These are phyloP conservation scores for Nakazawaea ishiwadae DNA, from an alignment of 805 yeast species.

Conservation along the genomic window DNA sequence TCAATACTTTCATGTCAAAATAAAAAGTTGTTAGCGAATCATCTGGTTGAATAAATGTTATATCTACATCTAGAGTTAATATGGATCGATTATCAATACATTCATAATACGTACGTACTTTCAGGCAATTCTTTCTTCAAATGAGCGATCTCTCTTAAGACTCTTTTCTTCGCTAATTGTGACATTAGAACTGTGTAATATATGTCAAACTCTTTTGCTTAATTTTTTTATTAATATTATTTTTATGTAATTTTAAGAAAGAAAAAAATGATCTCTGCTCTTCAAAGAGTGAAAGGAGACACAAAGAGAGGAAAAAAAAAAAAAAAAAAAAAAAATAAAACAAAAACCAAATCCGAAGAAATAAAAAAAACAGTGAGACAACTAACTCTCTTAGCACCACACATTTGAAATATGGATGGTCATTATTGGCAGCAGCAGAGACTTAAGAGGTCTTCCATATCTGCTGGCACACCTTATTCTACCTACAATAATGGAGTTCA, in stretches of 20 bases:
- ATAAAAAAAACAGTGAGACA: constrained; percentile 10
- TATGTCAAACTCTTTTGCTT: not conserved
- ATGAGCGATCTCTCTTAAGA: constrained; percentile 20
- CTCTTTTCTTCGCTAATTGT: constrained; percentile 19
- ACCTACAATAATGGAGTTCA: constrained; percentile 10
- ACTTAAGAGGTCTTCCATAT: constrained; percentile 23
- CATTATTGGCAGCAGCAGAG: constrained; percentile 12
- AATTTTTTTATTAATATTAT: constrained; percentile 12
- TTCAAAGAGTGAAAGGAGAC: not conserved
- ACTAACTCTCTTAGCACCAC: constrained; percentile 4
- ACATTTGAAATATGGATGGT: too few relatives aligned
- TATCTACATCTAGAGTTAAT: constrained; percentile 18
- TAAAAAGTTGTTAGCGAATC: constrained; percentile 22
- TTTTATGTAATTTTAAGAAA: constrained; percentile 2
- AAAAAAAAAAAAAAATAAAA: too few relatives aligned
- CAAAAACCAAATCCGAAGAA: constrained; percentile 10
- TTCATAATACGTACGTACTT: too few relatives aligned
- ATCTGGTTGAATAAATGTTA: constrained; percentile 26
- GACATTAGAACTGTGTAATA: constrained; percentile 3
- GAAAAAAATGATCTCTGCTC: not conserved
- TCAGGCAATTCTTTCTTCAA: constrained; percentile 13
- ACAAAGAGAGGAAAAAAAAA: not conserved
- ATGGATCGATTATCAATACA: too few relatives aligned
- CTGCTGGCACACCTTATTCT: constrained; percentile 23
- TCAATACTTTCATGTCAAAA: constrained; percentile 32